Evolutionary conservation across 2,329 filamentous ascomycete species (phyloP), one percentile per base, ranked within the genome.

Genomic region (Simplicillium aogashimaense): DNA sequence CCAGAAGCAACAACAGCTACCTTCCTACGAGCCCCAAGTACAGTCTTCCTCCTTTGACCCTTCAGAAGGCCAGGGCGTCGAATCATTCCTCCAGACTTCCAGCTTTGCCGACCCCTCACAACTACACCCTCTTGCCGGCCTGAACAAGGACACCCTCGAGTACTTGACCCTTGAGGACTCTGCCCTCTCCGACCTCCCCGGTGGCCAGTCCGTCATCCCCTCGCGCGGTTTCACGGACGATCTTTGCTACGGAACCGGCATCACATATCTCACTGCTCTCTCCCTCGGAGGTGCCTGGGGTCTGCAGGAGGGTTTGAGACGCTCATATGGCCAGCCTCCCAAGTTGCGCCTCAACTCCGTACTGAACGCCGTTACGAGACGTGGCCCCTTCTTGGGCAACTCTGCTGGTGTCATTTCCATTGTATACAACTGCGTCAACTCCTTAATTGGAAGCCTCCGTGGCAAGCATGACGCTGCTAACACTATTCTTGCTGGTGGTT

Each of bases 161-260:
- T 98, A 98, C 65, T 76, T 98, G 49, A 82, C 83, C 18, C 81
- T 98, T 56, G 92, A 98, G 66, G 94, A 98, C 60, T 86, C 87
- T 37, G 78, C 82, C 20, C 78, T 95, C 43, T 88, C 87, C 46
- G 81, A 94, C 55, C 75, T 94, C 15, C 88, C 89, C 37, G 89
- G 88, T 55, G 76, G 81, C 44, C 84, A 86, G 59, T 94, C 90
- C 34, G 83, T 89, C 40, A 76, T 98, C 40, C 92, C 94, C 34
- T 95, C 89, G 42, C 83, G 92, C 61, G 92, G 92, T 59, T 98
- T 94, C 80, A 94, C 89, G 45, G 92, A 98, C 59, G 92, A 98
- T 62, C 78, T 98, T 44, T 97, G 92, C 67, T 98, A 98, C 62
- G 92, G 94, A 56, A 94, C 92, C 16, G 92, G 92, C 53, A 81